phyloP scores from a whole-genome alignment of 2,329 filamentous ascomycete genomes.

The Cordyceps cateniannulata region DNA sequence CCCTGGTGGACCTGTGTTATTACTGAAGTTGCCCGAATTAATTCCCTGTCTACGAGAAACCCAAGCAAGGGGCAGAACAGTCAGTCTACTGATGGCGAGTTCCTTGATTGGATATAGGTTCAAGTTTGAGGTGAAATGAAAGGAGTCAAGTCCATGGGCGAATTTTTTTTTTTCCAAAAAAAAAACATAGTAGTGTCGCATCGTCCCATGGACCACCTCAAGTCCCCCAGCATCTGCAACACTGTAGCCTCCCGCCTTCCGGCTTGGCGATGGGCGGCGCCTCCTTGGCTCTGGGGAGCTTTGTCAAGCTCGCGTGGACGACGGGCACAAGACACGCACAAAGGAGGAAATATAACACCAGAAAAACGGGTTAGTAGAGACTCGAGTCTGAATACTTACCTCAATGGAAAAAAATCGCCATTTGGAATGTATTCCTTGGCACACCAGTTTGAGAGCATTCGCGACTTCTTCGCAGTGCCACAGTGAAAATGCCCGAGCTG shows the following conservation, averaged over 20 bases:
- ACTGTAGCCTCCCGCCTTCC: neutral
- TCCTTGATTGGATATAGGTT: neutral
- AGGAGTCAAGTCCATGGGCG: neutral
- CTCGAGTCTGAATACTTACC: too few species aligned
- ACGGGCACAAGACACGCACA: neutral
- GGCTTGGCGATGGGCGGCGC: slow-evolving; percentile 4
- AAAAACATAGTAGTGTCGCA: neutral
- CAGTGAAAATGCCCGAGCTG: too few species aligned
- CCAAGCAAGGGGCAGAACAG: neutral
- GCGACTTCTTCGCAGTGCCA: too few species aligned
- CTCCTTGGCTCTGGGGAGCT: neutral
- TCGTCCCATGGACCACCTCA: neutral
- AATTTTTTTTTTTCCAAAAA: too few species aligned
- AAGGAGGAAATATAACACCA: neutral
- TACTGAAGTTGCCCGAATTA: neutral
- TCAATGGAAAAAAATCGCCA: too few species aligned
- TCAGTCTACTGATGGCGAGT: neutral
- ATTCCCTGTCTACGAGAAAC: neutral
- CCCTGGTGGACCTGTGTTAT: neutral
- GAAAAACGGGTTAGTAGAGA: too few species aligned
- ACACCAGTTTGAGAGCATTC: too few species aligned
- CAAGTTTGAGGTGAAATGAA: neutral
- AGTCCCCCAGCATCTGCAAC: neutral
- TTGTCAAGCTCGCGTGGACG: neutral
- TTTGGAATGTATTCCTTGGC: too few species aligned